These are phyloP conservation scores for Aureobasidium sp. DNA, from an alignment of 2,329 filamentous ascomycete species.

Conservation along the genomic window DNA sequence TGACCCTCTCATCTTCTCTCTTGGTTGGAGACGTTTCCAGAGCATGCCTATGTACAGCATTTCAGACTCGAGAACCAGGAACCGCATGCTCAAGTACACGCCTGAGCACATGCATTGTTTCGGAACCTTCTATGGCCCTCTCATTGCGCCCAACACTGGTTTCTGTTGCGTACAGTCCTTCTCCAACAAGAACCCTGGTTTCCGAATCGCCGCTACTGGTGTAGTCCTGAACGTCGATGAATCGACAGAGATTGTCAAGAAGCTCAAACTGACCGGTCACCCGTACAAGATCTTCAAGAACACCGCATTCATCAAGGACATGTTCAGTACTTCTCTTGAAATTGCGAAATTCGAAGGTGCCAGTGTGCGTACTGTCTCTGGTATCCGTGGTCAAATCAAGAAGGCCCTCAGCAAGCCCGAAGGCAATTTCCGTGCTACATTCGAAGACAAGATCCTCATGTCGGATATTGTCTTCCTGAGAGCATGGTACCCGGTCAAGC, in stretches of 20 bases:
- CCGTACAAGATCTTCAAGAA: conserved; percentile 99
- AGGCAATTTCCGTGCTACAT: conserved; percentile 91
- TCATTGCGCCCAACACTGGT: conserved; percentile 91
- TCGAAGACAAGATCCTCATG: conserved; percentile 97
- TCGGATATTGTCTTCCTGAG: conserved; percentile 93
- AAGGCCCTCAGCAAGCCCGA: conserved; percentile 87
- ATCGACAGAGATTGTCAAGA: conserved; percentile 96
- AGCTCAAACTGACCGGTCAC: conserved; percentile 87
- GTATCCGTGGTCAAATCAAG: conserved; percentile 95
- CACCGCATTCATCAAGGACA: conserved; percentile 96
- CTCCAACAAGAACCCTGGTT: conserved; percentile 74
- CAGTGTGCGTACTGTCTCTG: conserved; percentile 90
- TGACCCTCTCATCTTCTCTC: conserved; percentile 91
- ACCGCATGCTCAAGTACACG: conserved; percentile 98
- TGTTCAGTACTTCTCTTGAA: conserved; percentile 89
- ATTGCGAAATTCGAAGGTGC: conserved; percentile 98
- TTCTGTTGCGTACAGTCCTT: conserved; percentile 92
- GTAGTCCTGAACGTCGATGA: conserved; percentile 93
- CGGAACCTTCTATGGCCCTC: conserved; percentile 86
- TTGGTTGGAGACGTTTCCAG: conserved; percentile 95
- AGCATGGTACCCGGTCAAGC: conserved; percentile 94
- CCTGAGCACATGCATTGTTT: conserved; percentile 99
- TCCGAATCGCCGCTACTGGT: conserved; percentile 89
- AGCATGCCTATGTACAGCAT: conserved; percentile 88
- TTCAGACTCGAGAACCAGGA: conserved; percentile 83